phyloP scores from a whole-genome alignment of 805 yeast species.

The Yarrowia bubula region DNA sequence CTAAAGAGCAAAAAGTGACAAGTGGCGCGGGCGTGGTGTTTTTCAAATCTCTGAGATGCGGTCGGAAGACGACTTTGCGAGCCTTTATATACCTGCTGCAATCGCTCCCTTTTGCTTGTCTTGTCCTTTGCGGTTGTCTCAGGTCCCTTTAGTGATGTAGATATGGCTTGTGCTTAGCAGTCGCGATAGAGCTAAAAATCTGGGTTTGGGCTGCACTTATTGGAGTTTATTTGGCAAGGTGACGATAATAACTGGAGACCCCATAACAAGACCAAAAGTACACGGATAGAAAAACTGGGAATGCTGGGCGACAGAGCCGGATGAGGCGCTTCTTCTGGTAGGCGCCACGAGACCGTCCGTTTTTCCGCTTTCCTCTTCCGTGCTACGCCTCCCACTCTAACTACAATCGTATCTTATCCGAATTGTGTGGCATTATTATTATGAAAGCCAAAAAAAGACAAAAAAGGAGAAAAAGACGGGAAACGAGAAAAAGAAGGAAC shows the following conservation, averaged over 20 bases:
- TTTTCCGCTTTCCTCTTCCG: too few relatives aligned
- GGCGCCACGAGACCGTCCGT: too few relatives aligned
- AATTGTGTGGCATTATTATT: background rate
- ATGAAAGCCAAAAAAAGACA: background rate
- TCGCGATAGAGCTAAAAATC: conserved; percentile 5
- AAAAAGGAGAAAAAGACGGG: background rate
- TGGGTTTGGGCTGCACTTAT: conserved; percentile 1
- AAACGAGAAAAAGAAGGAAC: too few relatives aligned
- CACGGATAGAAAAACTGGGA: too few relatives aligned
- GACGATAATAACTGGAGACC: background rate
- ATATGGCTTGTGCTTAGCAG: conserved; percentile 13
- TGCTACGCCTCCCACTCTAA: too few relatives aligned
- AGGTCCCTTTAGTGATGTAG: conserved; percentile 10
- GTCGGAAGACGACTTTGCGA: background rate
- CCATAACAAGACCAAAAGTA: too few relatives aligned
- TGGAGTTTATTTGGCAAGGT: background rate
- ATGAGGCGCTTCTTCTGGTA: too few relatives aligned
- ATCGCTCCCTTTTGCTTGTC: background rate
- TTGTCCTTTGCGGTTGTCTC: conserved; percentile 9
- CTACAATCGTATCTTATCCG: too few relatives aligned
- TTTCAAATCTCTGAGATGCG: background rate
- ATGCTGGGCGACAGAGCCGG: too few relatives aligned
- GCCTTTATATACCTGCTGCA: background rate
- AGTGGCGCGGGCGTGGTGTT: background rate
- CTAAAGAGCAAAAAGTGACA: conserved; percentile 5